phyloP scores from a whole-genome alignment of 441 rosid species.

The Erodium texanum region DNA sequence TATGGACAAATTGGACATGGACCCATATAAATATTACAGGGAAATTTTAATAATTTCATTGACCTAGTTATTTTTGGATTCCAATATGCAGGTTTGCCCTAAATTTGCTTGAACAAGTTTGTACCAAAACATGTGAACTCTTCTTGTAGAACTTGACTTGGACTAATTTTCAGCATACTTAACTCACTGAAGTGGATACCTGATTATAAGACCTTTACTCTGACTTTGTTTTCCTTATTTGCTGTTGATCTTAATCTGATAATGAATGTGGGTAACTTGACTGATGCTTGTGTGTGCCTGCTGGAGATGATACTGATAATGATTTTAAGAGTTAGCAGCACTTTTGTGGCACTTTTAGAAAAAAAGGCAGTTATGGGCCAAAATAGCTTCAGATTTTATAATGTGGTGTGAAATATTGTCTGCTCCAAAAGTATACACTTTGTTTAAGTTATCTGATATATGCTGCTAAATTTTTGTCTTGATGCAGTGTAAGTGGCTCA shows the following conservation, averaged over 20 bases:
- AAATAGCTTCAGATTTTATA: neutral
- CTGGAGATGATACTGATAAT: neutral
- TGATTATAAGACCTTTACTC: neutral
- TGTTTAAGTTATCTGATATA: neutral
- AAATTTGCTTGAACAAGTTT: conserved; percentile 7
- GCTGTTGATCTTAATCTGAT: neutral
- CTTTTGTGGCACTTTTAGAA: neutral
- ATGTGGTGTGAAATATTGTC: neutral
- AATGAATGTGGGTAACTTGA: neutral
- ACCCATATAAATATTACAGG: neutral
- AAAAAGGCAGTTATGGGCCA: neutral
- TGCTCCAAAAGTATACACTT: neutral
- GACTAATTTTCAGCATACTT: neutral
- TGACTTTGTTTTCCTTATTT: neutral
- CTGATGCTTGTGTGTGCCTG: neutral
- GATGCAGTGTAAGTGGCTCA: neutral
- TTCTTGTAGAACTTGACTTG: neutral
- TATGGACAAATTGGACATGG: conserved; percentile 30
- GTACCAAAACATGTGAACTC: conserved; percentile 6
- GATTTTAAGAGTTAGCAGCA: neutral
- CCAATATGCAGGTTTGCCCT: conserved; percentile 11
- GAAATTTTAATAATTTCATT: conserved; percentile 17
- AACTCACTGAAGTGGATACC: neutral
- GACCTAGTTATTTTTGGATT: conserved; percentile 3
- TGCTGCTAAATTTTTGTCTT: neutral